Conservation (phyloP, 2,329 filamentous ascomycete genomes). For the Colletotrichum sp. region DNA sequence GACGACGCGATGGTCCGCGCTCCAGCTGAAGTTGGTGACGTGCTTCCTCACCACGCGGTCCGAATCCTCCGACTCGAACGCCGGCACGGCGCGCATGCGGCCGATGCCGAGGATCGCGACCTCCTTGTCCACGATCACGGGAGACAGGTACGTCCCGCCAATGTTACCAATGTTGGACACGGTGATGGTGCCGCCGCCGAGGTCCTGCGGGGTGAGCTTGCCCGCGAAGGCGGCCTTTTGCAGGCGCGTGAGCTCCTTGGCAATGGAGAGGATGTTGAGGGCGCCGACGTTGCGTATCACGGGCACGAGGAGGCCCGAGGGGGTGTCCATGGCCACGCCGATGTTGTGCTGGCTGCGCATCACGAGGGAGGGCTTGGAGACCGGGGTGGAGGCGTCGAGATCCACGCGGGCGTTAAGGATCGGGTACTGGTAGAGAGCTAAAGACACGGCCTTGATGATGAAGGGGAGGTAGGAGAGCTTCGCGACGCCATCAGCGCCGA, state of each 20-base stretch:
- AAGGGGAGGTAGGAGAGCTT: conserved; percentile 93
- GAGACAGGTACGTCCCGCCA: conserved; percentile 88
- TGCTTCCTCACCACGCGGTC: conserved; percentile 73
- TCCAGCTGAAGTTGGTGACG: conserved; percentile 93
- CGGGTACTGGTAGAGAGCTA: conserved; percentile 81
- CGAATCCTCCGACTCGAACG: conserved; percentile 62
- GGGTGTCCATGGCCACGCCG: conserved; percentile 94
- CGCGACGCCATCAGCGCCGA: conserved; percentile 43
- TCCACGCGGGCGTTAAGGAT: conserved; percentile 89
- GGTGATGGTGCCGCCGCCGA: conserved; percentile 89
- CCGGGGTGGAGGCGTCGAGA: conserved; percentile 37
- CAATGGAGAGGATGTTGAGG: conserved; percentile 79
- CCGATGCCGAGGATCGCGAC: conserved; percentile 93
- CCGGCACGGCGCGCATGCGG: conserved; percentile 77
- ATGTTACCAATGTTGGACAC: conserved; percentile 97
- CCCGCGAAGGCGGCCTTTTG: conserved; percentile 75
- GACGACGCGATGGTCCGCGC: conserved; percentile 90
- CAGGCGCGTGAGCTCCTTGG: conserved; percentile 75
- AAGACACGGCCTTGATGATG: conserved; percentile 92
- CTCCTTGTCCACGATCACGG: conserved; percentile 88
- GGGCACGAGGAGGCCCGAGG: conserved; percentile 84
- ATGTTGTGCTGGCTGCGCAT: conserved; percentile 91
- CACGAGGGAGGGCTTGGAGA: conserved; percentile 73
- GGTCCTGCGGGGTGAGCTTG: conserved; percentile 74
- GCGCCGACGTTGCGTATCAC: conserved; percentile 84